Evolutionary conservation across 306 rosid genomes (phyloP).

Genomic region (Argentina anserina): DNA sequence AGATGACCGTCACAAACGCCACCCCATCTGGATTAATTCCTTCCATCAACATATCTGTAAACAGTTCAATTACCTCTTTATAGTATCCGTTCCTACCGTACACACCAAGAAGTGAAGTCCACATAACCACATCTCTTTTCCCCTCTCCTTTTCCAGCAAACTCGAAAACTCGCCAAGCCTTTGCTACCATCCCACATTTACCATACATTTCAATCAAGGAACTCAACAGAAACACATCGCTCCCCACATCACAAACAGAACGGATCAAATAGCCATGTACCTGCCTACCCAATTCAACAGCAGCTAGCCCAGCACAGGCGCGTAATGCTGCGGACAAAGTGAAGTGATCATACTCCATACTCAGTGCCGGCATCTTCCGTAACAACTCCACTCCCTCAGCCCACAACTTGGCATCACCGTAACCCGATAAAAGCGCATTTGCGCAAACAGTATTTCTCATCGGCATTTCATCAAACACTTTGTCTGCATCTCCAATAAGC

Average conservation of each 20-base stretch:
- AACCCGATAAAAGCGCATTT: conserved; percentile 64
- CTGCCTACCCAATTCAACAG: conserved; percentile 59
- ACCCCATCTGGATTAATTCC: conserved; percentile 62
- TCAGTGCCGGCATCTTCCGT: conserved; percentile 50
- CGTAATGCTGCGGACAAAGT: conserved; percentile 61
- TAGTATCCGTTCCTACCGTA: conserved; percentile 61
- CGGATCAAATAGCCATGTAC: conserved; percentile 55
- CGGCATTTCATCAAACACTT: conserved; percentile 77
- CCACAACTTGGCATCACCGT: conserved; percentile 61
- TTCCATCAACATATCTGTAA: conserved; percentile 55
- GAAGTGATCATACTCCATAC: conserved; percentile 57
- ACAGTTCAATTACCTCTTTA: conserved; percentile 51
- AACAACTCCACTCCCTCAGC: conserved; percentile 46
- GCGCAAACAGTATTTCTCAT: conserved; percentile 57
- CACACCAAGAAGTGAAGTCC: conserved; percentile 78
- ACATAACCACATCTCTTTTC: conserved; percentile 56
- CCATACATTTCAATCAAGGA: conserved; percentile 77
- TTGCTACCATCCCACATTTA: conserved; percentile 58
- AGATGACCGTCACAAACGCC: conserved; percentile 63
- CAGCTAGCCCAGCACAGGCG: conserved; percentile 62
- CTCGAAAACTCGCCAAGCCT: conserved; percentile 55
- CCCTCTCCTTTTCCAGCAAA: conserved; percentile 32
- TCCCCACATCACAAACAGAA: conserved; percentile 26
- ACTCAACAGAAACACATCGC: conserved; percentile 62
- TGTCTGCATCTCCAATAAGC: conserved; percentile 41